These are phyloP conservation scores for Paecilomyces formosus DNA, from an alignment of 2,329 filamentous ascomycete species.

Conservation along the genomic window DNA sequence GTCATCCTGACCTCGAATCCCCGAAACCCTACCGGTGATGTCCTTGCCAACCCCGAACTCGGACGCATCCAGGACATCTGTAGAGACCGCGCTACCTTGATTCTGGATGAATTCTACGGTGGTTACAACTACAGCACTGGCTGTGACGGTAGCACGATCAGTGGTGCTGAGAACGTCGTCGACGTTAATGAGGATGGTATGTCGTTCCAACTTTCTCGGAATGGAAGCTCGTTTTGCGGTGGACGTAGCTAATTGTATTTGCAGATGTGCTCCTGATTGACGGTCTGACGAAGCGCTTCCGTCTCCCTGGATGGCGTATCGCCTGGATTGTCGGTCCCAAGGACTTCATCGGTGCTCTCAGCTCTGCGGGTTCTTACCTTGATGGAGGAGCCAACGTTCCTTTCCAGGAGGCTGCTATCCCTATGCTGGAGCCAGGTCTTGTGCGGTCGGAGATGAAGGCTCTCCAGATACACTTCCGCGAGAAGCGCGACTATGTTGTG, in stretches of 20 bases:
- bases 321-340: slow-evolving; percentile 95
- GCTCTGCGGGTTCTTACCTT: slow-evolving; percentile 85
- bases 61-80: slow-evolving; percentile 89
- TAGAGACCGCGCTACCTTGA: slow-evolving; percentile 79
- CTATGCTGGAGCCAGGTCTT: slow-evolving; percentile 81
- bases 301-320: slow-evolving; percentile 91
- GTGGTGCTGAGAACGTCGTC: slow-evolving; percentile 78
- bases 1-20: slow-evolving; percentile 95
- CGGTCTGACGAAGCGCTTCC: slow-evolving; percentile 92
- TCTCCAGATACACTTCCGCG: slow-evolving; percentile 81
- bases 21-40: slow-evolving; percentile 85
- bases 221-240: not conserved
- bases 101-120: slow-evolving; percentile 95
- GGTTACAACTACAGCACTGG: slow-evolving; percentile 93
- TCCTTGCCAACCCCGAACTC: slow-evolving; percentile 77
- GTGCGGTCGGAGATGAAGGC: slow-evolving; percentile 83
- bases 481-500: slow-evolving; percentile 89
- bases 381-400: slow-evolving; percentile 92
- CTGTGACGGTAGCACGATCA: slow-evolving; percentile 86
- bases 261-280: slow-evolving; percentile 86
- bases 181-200: slow-evolving; percentile 72
- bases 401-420: slow-evolving; percentile 87
- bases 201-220: slow-evolving; percentile 4
- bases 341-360: slow-evolving; percentile 90
- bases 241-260: slow-evolving; percentile 1